These are phyloP conservation scores for Symbiodinium natans DNA, from an alignment of 73 alveolate species.

Conservation along the genomic window DNA sequence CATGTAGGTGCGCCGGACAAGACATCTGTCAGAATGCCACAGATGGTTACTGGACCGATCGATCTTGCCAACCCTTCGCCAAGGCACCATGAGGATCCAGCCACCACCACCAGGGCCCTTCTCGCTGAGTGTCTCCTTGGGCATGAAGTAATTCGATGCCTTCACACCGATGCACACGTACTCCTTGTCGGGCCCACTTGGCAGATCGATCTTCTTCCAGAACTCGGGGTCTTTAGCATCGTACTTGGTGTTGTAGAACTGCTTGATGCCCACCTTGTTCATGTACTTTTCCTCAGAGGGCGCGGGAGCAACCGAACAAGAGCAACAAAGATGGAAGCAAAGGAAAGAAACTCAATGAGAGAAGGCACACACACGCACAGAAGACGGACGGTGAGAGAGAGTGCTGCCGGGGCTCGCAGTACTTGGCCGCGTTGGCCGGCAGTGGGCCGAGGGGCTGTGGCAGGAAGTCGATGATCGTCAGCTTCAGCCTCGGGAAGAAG, in stretches of 20 bases:
- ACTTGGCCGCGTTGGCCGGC: constrained; percentile 84
- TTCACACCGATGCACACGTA: constrained; percentile 94
- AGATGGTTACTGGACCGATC: neutral
- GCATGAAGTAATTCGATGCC: constrained; percentile 94
- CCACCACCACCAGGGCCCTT: constrained; percentile 94
- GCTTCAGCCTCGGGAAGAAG: constrained; percentile 82
- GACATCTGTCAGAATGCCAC: neutral
- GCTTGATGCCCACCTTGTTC: constrained; percentile 88
- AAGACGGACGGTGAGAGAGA: neutral
- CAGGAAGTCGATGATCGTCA: constrained; percentile 91
- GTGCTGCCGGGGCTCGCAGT: constrained; percentile 55
- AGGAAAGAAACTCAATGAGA: neutral
- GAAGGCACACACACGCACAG: neutral
- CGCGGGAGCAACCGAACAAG: neutral
- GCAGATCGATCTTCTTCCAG: constrained; percentile 84
- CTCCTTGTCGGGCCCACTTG: constrained; percentile 93
- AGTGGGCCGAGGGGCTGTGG: constrained; percentile 87
- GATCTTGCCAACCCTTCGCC: neutral
- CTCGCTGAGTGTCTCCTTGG: constrained; percentile 91
- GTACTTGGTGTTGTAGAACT: constrained; percentile 94
- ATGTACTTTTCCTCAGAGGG: constrained; percentile 57
- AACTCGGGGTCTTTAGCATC: constrained; percentile 84
- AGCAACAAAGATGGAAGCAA: neutral
- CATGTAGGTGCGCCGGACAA: neutral
- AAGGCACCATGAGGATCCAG: constrained; percentile 79